Base-by-base conservation (phyloP, 768 basidiomycete species). In the Rubroboletus satanas region DNA sequence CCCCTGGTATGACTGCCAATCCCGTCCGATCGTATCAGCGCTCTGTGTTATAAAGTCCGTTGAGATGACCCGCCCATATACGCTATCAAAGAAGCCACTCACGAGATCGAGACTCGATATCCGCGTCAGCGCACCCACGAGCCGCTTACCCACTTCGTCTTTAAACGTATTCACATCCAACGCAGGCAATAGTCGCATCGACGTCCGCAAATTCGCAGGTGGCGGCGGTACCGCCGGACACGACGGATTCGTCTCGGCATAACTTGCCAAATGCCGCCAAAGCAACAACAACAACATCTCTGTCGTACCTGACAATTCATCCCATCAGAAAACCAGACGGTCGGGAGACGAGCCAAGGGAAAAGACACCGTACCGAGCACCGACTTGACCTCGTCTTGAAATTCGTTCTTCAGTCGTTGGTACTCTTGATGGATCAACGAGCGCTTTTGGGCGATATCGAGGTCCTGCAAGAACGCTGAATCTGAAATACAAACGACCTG, bases 261-360 rank as follows among this genome's bases (percentile, higher is more conserved):
- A 94, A 65, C 84, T 83, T 14, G 81, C 77, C 29, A 91, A 64
- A 63, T 95, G 93, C 15, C 90, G 79, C 87, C 89, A 93, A 10
- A 92, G 73, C 18, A 94, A 76, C 17, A 94, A 75, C 9, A 94
- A 75, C 6, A 89, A 67, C 82, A 93, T 87, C 70, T 95, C 93
- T 47, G 83, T 71, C 15, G 85, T 81, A 52, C 80, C 88, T 89
- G 23, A 23, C 46, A 15, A 12, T 9, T 8, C 45, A 6, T 21
- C 21, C 2, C 46, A 26, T 45, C 44, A 45, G 29, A 31, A 10
- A n/a, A 45, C 12, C 37, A 38, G 10, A 39, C 7, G 33, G 4
- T 21, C 32, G 14, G 26, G 26, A 26, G 26, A 26, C 26, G 26
- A 26, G 26, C 12, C 5, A 14, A 29, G 2, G 42, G 45, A 29